Evolutionary conservation across 2,329 filamentous ascomycete species (phyloP).

Genomic region (Hymenoscyphus infarciens): DNA sequence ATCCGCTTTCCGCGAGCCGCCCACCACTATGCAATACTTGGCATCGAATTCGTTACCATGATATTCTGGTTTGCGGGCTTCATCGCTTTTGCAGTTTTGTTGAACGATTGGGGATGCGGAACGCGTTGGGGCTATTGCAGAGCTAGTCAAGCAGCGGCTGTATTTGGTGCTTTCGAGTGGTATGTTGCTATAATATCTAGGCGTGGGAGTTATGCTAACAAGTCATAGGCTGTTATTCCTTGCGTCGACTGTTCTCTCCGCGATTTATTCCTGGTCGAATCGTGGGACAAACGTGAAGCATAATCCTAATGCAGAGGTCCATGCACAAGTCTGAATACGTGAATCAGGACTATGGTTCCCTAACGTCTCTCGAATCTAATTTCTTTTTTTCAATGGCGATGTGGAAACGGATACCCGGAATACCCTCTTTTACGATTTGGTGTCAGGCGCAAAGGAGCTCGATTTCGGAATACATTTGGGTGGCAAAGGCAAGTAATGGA

Average conservation of each 20-base stretch:
- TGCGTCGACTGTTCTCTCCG: conserved; percentile 2
- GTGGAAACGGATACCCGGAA: too few relatives aligned
- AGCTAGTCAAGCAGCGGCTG: conserved; percentile 39
- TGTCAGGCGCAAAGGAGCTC: neutral
- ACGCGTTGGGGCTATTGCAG: conserved; percentile 36
- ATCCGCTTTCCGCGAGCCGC: conserved; percentile 57
- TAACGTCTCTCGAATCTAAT: too few relatives aligned
- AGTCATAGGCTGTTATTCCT: conserved; percentile 4
- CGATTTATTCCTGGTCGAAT: conserved; percentile 1
- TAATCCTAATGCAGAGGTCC: conserved; percentile 7
- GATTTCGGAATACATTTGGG: neutral
- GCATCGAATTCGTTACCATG: conserved; percentile 67
- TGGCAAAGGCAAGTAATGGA: neutral
- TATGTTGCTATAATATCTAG: conserved; percentile 27
- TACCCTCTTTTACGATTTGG: neutral
- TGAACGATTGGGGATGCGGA: conserved; percentile 55
- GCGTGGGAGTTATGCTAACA: neutral
- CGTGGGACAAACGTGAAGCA: neutral
- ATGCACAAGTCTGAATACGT: neutral
- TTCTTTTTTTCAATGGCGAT: too few relatives aligned
- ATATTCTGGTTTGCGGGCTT: conserved; percentile 90
- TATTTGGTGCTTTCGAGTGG: conserved; percentile 48
- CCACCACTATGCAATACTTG: conserved; percentile 63
- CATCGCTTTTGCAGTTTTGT: conserved; percentile 67
- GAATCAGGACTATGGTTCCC: too few relatives aligned